Evolutionary conservation across 1,284 basidiomycete genomes (phyloP), one percentile per base, ranked within the genome.

Genomic region (Athelia sp.): DNA sequence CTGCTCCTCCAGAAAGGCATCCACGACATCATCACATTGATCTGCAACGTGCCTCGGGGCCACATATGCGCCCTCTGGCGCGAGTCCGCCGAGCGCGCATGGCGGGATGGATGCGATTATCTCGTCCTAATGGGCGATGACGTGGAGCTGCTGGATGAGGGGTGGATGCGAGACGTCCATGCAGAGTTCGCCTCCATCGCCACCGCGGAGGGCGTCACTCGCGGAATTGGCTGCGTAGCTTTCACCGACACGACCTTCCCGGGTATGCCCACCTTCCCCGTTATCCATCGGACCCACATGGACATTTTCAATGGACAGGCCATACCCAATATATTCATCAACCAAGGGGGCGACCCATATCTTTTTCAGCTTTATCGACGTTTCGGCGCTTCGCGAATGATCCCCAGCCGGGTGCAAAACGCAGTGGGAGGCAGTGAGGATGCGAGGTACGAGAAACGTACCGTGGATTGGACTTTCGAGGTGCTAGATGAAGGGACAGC

Each of bases 211-310:
- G 50, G 55, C 4, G 62, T 68, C 0, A 74, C 75, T 1, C 51
- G 60, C 3, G 81, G 81, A 4, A 70, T 82, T 45, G 81, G 78
- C 6, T 82, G 79, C 45, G 71, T 82, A 2, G 73, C 78, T 0
- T 81, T 84, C 62, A 79, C 72, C 2, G 78, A 82, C 52, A 65
- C 61, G 13, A 68, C 69, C 10, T 83, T 81, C 53, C 76, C 76
- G 0, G 81, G 79, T 0, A 81, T 82, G 76, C 79, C 79, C 0
- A 82, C 80, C 0, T 82, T 82, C 55, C 80, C 80, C 0, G 67
- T 81, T 45, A 48, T 83, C 43, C 75, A 80, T 49, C 68, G 73
- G 19, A 74, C 64, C 0, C 81, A 84, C 56, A 63, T 83, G 58
- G 72, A 80, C 24, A 75, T 81, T 43, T 83, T 83, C 55, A 51